A percentile compares a stretch with the other conserved stretches of the same genome.
Conservation (phyloP, 2,329 filamentous ascomycete species). For the Colletotrichum gigasporum region DNA sequence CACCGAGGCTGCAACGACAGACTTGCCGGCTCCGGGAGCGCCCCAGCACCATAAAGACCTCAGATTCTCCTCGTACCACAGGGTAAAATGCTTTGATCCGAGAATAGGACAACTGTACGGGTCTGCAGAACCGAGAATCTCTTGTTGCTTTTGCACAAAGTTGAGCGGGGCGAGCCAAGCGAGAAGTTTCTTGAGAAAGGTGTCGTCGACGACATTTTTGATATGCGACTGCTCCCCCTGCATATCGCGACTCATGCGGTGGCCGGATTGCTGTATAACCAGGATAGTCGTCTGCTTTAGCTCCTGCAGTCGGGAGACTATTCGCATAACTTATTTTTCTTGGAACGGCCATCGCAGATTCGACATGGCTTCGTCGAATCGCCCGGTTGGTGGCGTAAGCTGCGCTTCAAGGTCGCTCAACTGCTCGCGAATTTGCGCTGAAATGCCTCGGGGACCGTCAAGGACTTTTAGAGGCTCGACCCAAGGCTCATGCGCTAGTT, state of each 20-base stretch:
- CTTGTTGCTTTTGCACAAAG: not conserved
- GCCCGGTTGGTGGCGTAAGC: not conserved
- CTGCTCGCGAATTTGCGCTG: not conserved
- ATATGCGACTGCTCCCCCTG: not conserved
- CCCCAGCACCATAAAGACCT: not conserved
- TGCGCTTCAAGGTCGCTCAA: not conserved
- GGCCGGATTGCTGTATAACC: not conserved
- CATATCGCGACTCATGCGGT: not conserved
- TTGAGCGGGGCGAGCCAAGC: not conserved
- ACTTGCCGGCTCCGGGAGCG: slow-evolving; percentile 2
- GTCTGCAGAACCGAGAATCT: not conserved
- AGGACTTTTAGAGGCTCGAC: not conserved
- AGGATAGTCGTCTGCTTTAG: not conserved
- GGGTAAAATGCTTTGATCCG: not conserved
- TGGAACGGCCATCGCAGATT: slow-evolving; percentile 1
- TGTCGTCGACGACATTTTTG: not conserved
- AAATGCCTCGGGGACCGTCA: not conserved
- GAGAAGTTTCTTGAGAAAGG: not conserved
- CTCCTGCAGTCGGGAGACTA: not conserved
- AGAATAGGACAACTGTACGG: not conserved
- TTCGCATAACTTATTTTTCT: not conserved
- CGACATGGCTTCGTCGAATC: not conserved
- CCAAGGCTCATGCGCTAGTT: not conserved
- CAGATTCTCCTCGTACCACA: not conserved
- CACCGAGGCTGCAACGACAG: not conserved